These are phyloP conservation scores for Salix viminalis DNA, from an alignment of 345 rosid species.

Conservation along the genomic window DNA sequence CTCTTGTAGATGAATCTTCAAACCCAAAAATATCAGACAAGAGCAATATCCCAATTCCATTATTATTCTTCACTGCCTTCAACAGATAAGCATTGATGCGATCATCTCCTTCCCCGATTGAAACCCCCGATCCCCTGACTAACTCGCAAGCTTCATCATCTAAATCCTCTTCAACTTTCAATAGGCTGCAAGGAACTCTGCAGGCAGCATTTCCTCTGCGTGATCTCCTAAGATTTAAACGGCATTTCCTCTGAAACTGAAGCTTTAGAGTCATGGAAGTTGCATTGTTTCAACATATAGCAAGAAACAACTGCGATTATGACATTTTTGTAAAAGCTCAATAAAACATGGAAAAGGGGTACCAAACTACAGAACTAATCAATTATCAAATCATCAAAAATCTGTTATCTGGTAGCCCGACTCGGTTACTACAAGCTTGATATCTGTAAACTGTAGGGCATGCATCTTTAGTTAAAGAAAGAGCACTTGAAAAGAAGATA, in stretches of 20 bases:
- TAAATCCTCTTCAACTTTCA: conserved; percentile 37
- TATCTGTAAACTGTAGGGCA: not conserved
- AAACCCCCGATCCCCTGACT: conserved; percentile 60
- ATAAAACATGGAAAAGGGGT: not conserved
- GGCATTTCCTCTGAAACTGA: conserved; percentile 54
- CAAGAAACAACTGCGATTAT: not conserved
- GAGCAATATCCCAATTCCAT: conserved; percentile 63
- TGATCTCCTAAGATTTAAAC: conserved; percentile 18
- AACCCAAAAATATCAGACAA: conserved; percentile 76
- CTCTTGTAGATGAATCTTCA: conserved; percentile 74
- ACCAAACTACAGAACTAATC: not conserved
- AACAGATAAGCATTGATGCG: conserved; percentile 58
- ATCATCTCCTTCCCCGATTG: conserved; percentile 52
- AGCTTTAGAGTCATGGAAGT: conserved; percentile 37
- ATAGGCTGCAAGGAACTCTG: conserved; percentile 27
- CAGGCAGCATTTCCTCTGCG: not conserved
- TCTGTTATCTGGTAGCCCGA: not conserved
- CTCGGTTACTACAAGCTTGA: not conserved
- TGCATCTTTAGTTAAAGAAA: not conserved
- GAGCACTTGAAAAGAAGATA: not conserved
- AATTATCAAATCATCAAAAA: not conserved
- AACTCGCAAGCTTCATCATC: conserved; percentile 75
- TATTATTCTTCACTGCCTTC: conserved; percentile 82
- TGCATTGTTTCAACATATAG: not conserved
- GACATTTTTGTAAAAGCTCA: not conserved